Evolutionary conservation across 2,329 filamentous ascomycete species (phyloP).

Genomic region (Knoxdaviesia proteae): DNA sequence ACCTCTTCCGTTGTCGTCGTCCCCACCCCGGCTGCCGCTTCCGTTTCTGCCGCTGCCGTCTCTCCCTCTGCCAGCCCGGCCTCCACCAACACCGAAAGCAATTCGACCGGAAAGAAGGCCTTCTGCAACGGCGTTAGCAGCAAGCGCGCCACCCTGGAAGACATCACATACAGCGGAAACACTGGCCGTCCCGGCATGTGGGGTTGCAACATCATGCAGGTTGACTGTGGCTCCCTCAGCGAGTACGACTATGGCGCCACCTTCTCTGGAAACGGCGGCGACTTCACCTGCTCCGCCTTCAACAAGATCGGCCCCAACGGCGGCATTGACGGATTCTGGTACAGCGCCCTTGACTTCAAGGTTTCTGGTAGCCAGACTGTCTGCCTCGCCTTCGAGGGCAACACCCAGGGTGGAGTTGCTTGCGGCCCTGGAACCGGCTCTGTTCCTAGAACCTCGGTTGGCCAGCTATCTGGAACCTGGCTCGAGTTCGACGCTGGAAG

Average conservation of each 20-base stretch:
- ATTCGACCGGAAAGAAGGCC: constrained; percentile 3
- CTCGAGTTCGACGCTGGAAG: constrained; percentile 27
- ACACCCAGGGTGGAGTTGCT: constrained; percentile 27
- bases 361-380: constrained; percentile 16
- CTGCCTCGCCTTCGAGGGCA: constrained; percentile 21
- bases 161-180: constrained; percentile 29
- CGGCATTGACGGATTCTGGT: constrained; percentile 26
- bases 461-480: constrained; percentile 25
- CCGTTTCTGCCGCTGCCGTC: not conserved
- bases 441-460: constrained; percentile 15
- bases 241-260: constrained; percentile 23
- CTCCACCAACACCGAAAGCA: constrained; percentile 1
- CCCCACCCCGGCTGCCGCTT: not conserved
- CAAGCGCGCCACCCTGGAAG: constrained; percentile 19
- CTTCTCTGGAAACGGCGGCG: constrained; percentile 17
- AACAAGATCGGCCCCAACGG: constrained; percentile 29
- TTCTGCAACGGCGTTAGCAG: constrained; percentile 14
- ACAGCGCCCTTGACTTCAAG: constrained; percentile 19
- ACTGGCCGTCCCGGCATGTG: constrained; percentile 17
- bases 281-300: constrained; percentile 21
- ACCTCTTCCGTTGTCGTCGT: constrained; percentile 2
- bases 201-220: constrained; percentile 30
- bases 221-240: constrained; percentile 14
- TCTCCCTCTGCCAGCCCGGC: not conserved
- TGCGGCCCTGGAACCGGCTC: constrained; percentile 13